phyloP scores from a whole-genome alignment of 169 alveolate species.

The Neospora caninum region DNA sequence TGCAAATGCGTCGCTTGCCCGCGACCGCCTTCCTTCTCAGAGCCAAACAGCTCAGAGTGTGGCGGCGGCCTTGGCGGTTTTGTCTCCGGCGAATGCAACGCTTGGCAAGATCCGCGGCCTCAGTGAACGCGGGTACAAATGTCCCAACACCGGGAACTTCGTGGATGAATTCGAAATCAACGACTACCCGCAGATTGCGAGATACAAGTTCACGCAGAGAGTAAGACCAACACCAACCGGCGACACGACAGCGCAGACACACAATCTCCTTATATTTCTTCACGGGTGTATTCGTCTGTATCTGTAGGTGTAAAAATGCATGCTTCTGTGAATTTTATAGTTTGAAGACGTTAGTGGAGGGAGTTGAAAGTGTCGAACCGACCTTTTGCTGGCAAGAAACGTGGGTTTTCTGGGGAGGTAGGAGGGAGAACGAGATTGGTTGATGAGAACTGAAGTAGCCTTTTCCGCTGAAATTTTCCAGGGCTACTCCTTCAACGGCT shows the following conservation, averaged over 20 bases:
- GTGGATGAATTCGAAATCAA: slow-evolving; percentile 90
- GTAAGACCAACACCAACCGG: slow-evolving; percentile 35
- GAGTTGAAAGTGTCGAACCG: too few species aligned
- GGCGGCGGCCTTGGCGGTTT: slow-evolving; percentile 44
- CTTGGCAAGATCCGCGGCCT: slow-evolving; percentile 72
- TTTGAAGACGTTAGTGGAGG: too few species aligned
- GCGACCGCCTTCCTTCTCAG: background rate
- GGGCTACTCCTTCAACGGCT: background rate
- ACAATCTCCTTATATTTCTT: background rate
- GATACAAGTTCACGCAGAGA: slow-evolving; percentile 86
- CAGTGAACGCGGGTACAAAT: slow-evolving; percentile 59
- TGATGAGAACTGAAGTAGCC: too few species aligned
- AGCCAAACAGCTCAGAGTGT: slow-evolving; percentile 42
- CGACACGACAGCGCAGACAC: background rate
- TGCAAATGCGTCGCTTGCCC: too few species aligned
- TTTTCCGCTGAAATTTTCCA: too few species aligned
- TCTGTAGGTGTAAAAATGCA: background rate
- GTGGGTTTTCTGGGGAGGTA: too few species aligned
- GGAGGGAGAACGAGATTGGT: too few species aligned
- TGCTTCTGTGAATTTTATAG: too few species aligned
- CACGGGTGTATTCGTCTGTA: background rate
- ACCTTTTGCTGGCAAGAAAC: too few species aligned
- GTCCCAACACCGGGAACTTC: slow-evolving; percentile 79
- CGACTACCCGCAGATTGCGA: slow-evolving; percentile 90
- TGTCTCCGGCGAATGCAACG: slow-evolving; percentile 66